A percentile compares a stretch with the other conserved stretches of the same genome.
Conservation (phyloP, 2,329 filamentous ascomycete genomes). For the Teratosphaeria pseudoeucalypti region DNA sequence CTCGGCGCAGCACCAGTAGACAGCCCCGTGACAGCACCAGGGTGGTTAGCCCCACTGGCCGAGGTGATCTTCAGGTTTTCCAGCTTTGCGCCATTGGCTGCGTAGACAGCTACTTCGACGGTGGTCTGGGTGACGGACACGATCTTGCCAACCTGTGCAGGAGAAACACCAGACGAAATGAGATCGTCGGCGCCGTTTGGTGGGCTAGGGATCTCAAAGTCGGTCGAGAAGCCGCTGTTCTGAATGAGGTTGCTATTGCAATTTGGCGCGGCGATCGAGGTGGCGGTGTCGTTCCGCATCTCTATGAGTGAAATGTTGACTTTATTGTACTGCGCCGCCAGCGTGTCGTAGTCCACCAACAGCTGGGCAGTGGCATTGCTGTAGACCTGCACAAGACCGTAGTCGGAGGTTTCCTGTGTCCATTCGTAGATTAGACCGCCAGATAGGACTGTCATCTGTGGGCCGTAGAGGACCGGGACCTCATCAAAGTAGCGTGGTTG, state of each 20-base stretch:
- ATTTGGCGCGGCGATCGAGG: conserved; percentile 46
- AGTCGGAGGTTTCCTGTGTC: conserved; percentile 57
- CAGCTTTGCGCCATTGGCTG: conserved; percentile 47
- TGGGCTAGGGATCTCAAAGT: conserved; percentile 65
- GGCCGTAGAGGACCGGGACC: conserved; percentile 60
- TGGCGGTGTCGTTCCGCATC: conserved; percentile 48
- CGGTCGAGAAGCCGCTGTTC: conserved; percentile 56
- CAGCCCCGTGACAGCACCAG: conserved; percentile 25
- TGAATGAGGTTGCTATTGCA: conserved; percentile 61
- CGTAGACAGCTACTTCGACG: conserved; percentile 49
- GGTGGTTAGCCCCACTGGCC: conserved; percentile 45
- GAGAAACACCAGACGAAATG: conserved; percentile 64
- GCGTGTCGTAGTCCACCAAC: conserved; percentile 48
- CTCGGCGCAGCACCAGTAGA: conserved; percentile 13
- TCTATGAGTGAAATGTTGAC: conserved; percentile 62
- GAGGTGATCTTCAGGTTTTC: conserved; percentile 51
- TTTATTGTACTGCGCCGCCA: conserved; percentile 64
- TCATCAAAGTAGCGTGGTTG: conserved; percentile 67
- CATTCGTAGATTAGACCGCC: conserved; percentile 77
- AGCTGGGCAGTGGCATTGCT: conserved; percentile 34
- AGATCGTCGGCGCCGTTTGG: conserved; percentile 60
- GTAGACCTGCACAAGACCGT: conserved; percentile 38
- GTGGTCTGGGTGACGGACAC: conserved; percentile 47
- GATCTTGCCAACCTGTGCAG: conserved; percentile 47
- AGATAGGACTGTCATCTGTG: conserved; percentile 60